Evolutionary conservation across 371 early-diverging fungal genomes (phyloP).

Genomic region (Circinella minor): DNA sequence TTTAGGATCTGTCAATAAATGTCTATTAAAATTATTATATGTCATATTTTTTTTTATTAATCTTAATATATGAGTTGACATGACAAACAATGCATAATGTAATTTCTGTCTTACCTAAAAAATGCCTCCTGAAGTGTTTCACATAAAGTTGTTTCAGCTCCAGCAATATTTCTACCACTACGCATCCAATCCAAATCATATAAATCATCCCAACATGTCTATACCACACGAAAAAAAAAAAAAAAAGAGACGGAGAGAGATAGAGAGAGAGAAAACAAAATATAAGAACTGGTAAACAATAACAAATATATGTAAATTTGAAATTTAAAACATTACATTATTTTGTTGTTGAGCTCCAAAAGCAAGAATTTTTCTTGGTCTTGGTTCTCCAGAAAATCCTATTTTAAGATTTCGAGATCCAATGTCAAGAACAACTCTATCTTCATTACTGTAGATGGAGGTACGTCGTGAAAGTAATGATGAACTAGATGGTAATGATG

Average conservation of each 20-base stretch:
- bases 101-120: conserved; percentile 4
- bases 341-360: not conserved
- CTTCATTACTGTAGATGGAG: conserved; percentile 62
- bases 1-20: conserved; percentile 74
- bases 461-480: conserved; percentile 23
- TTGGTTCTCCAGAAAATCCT: conserved; percentile 71
- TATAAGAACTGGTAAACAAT: no score
- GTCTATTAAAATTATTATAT: not conserved
- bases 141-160: not conserved
- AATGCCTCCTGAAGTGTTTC: conserved; percentile 6
- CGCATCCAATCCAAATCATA: conserved; percentile 63
- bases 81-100: not conserved
- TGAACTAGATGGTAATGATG: conserved; percentile 7
- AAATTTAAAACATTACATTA: not conserved
- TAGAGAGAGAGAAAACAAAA: no score
- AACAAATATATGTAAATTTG: no score
- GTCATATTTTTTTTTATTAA: not conserved
- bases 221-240: no score
- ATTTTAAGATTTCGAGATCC: conserved; percentile 72
- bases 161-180: conserved; percentile 20
- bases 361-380: not conserved
- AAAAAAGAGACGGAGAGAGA: no score
- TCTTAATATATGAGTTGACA: no score
- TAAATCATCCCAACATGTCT: conserved; percentile 32
- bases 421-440: conserved; percentile 78